These are phyloP conservation scores for Trypanosoma avium DNA, from an alignment of 208 protist genomes.

Conservation along the genomic window DNA sequence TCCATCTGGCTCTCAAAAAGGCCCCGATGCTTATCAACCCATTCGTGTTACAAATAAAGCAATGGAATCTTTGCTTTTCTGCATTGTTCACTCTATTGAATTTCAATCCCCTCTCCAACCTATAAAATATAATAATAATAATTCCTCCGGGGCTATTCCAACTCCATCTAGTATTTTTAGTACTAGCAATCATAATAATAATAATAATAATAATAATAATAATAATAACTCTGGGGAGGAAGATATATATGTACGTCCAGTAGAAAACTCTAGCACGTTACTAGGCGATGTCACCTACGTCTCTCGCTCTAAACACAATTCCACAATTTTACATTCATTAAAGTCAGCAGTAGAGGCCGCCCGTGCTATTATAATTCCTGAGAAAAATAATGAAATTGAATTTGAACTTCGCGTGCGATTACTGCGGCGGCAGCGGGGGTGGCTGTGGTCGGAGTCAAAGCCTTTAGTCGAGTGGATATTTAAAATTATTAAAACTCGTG, in stretches of 20 bases:
- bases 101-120: constrained; percentile 60
- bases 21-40: constrained; percentile 21
- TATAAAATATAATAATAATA: no score
- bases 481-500: constrained; percentile 27
- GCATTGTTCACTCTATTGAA: constrained; percentile 71
- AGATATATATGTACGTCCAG: constrained; percentile 26
- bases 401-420: constrained; percentile 34
- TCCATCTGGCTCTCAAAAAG: constrained; percentile 18
- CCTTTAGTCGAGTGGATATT: constrained; percentile 37
- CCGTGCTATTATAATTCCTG: constrained; percentile 25
- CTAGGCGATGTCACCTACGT: constrained; percentile 40
- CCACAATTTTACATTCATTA: constrained; percentile 21
- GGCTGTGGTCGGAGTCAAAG: constrained; percentile 26
- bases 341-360: constrained; percentile 18
- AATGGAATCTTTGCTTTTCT: constrained; percentile 59
- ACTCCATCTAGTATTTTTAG: no score
- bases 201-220: neutral
- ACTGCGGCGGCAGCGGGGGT: constrained; percentile 21
- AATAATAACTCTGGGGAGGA: neutral
- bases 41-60: constrained; percentile 68
- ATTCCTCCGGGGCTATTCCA: no score
- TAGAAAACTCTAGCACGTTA: constrained; percentile 22
- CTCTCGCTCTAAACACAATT: constrained; percentile 22
- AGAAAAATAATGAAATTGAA: constrained; percentile 21
- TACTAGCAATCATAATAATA: no score